Conservation (phyloP, 495 filamentous ascomycete genomes). For the Aspergillus indologenus region DNA sequence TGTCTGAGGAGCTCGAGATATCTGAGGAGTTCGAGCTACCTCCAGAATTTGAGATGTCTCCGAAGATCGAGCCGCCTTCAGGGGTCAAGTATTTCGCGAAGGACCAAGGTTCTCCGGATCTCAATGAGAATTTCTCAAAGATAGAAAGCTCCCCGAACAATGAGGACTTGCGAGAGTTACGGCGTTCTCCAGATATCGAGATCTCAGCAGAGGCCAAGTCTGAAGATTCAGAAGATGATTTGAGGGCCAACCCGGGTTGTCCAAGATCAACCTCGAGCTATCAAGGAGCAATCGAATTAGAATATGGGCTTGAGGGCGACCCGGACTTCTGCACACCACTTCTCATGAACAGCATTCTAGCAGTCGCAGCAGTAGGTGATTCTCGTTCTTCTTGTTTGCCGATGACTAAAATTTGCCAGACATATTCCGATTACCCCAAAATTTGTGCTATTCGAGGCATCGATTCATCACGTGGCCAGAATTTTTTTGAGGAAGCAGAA, state of each 20-base stretch:
- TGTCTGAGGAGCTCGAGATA: too few relatives aligned
- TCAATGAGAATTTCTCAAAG: not conserved
- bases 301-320: constrained; percentile 3
- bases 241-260: not conserved
- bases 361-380: constrained; percentile 30
- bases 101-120: too few relatives aligned
- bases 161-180: not conserved
- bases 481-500: constrained; percentile 37
- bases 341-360: constrained; percentile 41
- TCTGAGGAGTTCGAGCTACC: too few relatives aligned
- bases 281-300: not conserved
- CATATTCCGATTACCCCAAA: constrained; percentile 49
- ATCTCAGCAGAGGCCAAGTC: not conserved
- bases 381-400: not conserved
- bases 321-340: constrained; percentile 37
- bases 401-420: constrained; percentile 21
- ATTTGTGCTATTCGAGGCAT: constrained; percentile 32
- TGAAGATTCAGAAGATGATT: not conserved
- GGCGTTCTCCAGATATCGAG: not conserved
- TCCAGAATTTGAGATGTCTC: not conserved
- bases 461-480: constrained; percentile 28
- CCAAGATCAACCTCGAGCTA: not conserved
- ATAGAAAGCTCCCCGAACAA: not conserved
- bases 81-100: not conserved
- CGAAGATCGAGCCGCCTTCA: not conserved